Percentiles rank a stretch among this genome's conserved stretches.
These are phyloP conservation scores for Xerocomellus chrysenteron DNA, from an alignment of 768 basidiomycete species.

Conservation along the genomic window DNA sequence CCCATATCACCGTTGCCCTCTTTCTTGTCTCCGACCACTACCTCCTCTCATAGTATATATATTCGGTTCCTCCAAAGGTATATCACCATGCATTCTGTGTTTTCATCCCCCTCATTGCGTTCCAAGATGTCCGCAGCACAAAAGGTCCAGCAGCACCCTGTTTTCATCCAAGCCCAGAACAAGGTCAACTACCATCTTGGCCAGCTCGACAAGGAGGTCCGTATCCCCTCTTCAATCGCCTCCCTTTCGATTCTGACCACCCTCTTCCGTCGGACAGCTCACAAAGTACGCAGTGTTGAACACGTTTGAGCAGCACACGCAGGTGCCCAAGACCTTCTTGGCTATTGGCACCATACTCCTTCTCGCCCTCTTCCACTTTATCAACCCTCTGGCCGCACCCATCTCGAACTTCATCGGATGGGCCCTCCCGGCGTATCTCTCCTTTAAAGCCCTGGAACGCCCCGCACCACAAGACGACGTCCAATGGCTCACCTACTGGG, in stretches of 20 bases:
- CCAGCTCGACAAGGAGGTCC: constrained; percentile 97
- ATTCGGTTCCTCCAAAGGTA: constrained; percentile 10
- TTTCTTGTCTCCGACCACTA: constrained; percentile 21
- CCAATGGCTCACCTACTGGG: constrained; percentile 99
- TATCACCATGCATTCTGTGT: background rate
- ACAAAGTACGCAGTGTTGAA: constrained; percentile 85
- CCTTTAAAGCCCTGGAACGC: constrained; percentile 89
- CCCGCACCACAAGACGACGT: constrained; percentile 82
- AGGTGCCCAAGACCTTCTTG: constrained; percentile 89
- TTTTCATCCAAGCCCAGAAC: constrained; percentile 79
- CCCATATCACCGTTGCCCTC: constrained; percentile 39
- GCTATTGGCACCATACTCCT: constrained; percentile 71
- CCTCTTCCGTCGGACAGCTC: constrained; percentile 45
- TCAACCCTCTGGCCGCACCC: constrained; percentile 91
- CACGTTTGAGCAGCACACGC: constrained; percentile 84
- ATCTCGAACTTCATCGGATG: constrained; percentile 95
- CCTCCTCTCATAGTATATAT: constrained; percentile 4
- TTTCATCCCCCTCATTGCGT: background rate
- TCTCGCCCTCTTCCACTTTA: constrained; percentile 70
- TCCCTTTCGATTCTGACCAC: background rate
- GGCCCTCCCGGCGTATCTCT: constrained; percentile 92
- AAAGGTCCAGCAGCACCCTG: constrained; percentile 86
- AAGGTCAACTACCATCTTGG: constrained; percentile 77
- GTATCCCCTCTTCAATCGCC: constrained; percentile 21
- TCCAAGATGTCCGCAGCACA: constrained; percentile 73